A percentile compares a stretch with the other conserved stretches of the same genome.
Conservation (phyloP, 345 rosid genomes). For the Excoecaria agallocha region DNA sequence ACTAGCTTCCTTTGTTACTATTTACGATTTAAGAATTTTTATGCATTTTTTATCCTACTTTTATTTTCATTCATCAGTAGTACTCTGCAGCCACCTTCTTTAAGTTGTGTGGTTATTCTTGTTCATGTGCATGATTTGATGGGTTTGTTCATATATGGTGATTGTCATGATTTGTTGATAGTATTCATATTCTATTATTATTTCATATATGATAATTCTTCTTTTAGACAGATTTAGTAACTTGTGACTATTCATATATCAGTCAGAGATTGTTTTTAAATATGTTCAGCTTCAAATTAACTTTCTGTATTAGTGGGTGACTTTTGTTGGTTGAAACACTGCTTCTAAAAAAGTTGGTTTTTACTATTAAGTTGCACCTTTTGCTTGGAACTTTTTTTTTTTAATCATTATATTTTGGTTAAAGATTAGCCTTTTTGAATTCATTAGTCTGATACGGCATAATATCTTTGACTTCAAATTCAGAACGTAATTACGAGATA, state of each 20-base stretch:
- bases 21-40: not conserved
- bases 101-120: not conserved
- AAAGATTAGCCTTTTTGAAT: slow-evolving; percentile 6
- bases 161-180: not conserved
- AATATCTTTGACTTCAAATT: slow-evolving; percentile 14
- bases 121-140: not conserved
- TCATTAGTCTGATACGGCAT: slow-evolving; percentile 6
- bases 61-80: not conserved
- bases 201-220: not conserved
- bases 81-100: not conserved
- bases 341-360: not conserved
- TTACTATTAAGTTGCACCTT: not conserved
- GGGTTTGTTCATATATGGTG: not conserved
- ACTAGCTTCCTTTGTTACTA: slow-evolving; percentile 25
- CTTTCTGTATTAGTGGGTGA: not conserved
- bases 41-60: not conserved
- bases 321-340: not conserved
- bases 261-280: not conserved
- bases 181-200: not conserved
- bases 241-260: not conserved
- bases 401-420: too few relatives aligned
- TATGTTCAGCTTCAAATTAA: not conserved
- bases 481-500: too few relatives aligned
- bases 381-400: not conserved
- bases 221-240: not conserved